Evolutionary conservation across 2,329 filamentous ascomycete species (phyloP).

Genomic region (Metarhizium humberi): DNA sequence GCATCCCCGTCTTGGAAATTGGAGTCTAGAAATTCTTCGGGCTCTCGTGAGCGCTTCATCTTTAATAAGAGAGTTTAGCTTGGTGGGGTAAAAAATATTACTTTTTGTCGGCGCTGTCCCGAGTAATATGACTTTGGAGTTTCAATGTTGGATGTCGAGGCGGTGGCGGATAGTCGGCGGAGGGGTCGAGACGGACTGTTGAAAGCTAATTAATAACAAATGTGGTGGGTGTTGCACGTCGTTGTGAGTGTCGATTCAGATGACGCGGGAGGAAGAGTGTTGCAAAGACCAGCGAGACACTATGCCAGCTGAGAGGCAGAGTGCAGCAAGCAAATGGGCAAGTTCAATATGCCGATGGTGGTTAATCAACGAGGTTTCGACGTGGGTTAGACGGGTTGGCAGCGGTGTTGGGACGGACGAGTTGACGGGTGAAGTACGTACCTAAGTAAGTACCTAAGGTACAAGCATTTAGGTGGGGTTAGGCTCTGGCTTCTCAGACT

Average conservation of each 20-base stretch:
- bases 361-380: no score
- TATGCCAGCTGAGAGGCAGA: no score
- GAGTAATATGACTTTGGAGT: not conserved
- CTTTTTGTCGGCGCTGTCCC: conserved; percentile 2
- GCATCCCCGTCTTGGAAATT: conserved; percentile 11
- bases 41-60: conserved; percentile 57
- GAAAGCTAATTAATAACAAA: no score
- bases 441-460: no score
- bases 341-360: no score
- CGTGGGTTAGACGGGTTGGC: no score
- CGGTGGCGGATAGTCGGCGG: not conserved
- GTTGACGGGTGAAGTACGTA: no score
- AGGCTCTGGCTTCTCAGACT: no score
- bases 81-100: conserved; percentile 6
- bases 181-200: not conserved
- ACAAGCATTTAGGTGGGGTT: no score
- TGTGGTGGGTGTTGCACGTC: not conserved
- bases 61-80: conserved; percentile 9
- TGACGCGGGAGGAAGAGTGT: conserved; percentile 10
- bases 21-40: conserved; percentile 35
- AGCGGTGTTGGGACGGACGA: no score
- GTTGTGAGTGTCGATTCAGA: conserved; percentile 21
- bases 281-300: no score
- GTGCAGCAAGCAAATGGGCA: no score
- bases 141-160: not conserved